phyloP scores from a whole-genome alignment of 768 basidiomycete genomes.

The Chalciporus piperatus region DNA sequence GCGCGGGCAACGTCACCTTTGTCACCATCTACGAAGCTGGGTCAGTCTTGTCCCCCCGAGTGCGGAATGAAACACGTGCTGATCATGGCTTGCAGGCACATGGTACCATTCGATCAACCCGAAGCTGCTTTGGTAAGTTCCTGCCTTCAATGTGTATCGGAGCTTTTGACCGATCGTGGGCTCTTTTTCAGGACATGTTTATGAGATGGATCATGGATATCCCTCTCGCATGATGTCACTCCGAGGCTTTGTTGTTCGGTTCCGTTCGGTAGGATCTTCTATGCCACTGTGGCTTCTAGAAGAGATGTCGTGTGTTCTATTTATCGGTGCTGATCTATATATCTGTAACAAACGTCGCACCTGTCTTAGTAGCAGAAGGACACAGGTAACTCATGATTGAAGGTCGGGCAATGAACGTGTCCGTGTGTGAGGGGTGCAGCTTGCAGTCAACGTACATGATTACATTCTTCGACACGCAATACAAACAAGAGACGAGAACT shows the following conservation, averaged over 20 bases:
- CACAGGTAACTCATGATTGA: too few species aligned
- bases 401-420: too few species aligned
- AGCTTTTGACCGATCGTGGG: background rate
- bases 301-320: background rate
- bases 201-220: constrained; percentile 55
- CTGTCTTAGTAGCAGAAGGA: too few species aligned
- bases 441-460: background rate
- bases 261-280: background rate
- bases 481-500: background rate
- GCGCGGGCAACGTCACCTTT: constrained; percentile 84
- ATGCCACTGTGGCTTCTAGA: background rate
- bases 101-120: constrained; percentile 90
- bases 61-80: background rate
- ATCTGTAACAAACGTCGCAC: background rate
- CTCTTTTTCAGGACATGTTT: constrained; percentile 49
- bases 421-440: too few species aligned
- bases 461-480: background rate
- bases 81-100: constrained; percentile 52
- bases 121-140: constrained; percentile 72
- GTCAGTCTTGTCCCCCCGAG: constrained; percentile 40
- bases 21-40: constrained; percentile 79
- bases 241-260: background rate
- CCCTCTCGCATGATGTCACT: constrained; percentile 36
- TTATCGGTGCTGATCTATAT: background rate
- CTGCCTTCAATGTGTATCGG: background rate